phyloP scores from a whole-genome alignment of 495 filamentous ascomycete species.

The Penicillium simplicissimum region DNA sequence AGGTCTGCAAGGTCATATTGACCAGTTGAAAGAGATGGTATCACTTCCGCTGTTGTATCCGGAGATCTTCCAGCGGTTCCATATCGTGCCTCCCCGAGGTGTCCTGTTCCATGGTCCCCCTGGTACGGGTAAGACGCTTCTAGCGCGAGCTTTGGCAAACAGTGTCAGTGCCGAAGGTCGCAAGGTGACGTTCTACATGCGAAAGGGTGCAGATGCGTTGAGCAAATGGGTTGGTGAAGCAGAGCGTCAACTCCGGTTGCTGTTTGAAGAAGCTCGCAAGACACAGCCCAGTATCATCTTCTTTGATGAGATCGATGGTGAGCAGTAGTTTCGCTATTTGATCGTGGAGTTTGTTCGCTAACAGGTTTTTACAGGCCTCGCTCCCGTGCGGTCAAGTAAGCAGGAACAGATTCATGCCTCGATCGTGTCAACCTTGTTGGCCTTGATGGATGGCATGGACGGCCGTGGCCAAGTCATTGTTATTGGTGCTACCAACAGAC shows the following conservation, averaged over 20 bases:
- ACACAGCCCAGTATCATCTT: constrained; percentile 99
- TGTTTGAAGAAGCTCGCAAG: constrained; percentile 94
- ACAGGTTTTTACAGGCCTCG: constrained; percentile 55
- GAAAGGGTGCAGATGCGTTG: constrained; percentile 93
- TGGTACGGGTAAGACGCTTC: constrained; percentile 93
- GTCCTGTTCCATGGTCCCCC: constrained; percentile 97
- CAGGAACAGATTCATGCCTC: constrained; percentile 98
- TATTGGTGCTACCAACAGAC: constrained; percentile 95
- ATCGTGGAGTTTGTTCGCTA: constrained; percentile 17
- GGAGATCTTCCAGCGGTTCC: constrained; percentile 88
- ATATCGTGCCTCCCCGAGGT: constrained; percentile 89
- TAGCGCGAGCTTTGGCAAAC: constrained; percentile 87
- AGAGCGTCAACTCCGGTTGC: constrained; percentile 84
- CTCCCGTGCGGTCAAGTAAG: constrained; percentile 93
- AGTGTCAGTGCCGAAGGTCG: constrained; percentile 76
- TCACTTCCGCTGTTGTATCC: constrained; percentile 90
- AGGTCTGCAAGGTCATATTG: constrained; percentile 86
- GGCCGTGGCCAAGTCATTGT: constrained; percentile 97
- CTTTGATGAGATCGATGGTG: constrained; percentile 97
- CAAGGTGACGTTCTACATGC: constrained; percentile 98
- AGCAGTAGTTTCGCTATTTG: constrained; percentile 12
- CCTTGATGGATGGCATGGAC: constrained; percentile 99
- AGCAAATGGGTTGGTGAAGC: constrained; percentile 99
- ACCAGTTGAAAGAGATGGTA: constrained; percentile 98
- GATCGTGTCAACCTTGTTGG: constrained; percentile 92